These are phyloP conservation scores for Aspergillus baeticus DNA, from an alignment of 495 filamentous ascomycete genomes.

Conservation along the genomic window DNA sequence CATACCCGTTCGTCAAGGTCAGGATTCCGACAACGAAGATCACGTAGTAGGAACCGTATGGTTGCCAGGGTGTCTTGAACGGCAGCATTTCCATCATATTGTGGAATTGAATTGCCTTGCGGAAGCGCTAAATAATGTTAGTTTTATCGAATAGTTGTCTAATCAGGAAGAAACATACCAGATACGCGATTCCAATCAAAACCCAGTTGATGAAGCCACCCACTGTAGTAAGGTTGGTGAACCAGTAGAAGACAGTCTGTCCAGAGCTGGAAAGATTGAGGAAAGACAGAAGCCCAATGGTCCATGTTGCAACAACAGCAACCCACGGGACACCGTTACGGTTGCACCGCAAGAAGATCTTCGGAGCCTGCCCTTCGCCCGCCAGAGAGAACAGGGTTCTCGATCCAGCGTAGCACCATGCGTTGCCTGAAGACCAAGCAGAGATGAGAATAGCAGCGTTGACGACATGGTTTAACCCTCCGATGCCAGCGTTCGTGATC, in stretches of 20 bases:
- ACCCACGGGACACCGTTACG: constrained; percentile 47
- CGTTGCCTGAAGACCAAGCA: constrained; percentile 68
- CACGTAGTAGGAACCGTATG: constrained; percentile 53
- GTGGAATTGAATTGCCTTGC: constrained; percentile 41
- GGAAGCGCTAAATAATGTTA: constrained; percentile 35
- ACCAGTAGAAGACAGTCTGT: constrained; percentile 54
- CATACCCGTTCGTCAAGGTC: constrained; percentile 64
- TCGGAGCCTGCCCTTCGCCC: constrained; percentile 63
- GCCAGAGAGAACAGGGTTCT: constrained; percentile 77
- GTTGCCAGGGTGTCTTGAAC: constrained; percentile 53
- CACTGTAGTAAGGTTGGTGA: constrained; percentile 57
- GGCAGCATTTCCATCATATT: constrained; percentile 47
- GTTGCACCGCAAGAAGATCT: constrained; percentile 39
- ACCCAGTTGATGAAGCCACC: constrained; percentile 63
- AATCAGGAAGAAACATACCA: constrained; percentile 19
- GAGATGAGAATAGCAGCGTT: constrained; percentile 72
- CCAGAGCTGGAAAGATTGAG: constrained; percentile 44
- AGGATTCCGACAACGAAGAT: constrained; percentile 56
- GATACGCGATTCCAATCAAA: constrained; percentile 29
- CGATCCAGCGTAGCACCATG: constrained; percentile 72
- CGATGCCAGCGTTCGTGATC: constrained; percentile 60
- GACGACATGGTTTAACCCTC: constrained; percentile 66
- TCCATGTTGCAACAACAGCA: constrained; percentile 48
- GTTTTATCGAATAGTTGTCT: not conserved
- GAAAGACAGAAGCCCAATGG: constrained; percentile 47